Evolutionary conservation across 2,329 filamentous ascomycete species (phyloP).

Genomic region (Claviceps cyperi): DNA sequence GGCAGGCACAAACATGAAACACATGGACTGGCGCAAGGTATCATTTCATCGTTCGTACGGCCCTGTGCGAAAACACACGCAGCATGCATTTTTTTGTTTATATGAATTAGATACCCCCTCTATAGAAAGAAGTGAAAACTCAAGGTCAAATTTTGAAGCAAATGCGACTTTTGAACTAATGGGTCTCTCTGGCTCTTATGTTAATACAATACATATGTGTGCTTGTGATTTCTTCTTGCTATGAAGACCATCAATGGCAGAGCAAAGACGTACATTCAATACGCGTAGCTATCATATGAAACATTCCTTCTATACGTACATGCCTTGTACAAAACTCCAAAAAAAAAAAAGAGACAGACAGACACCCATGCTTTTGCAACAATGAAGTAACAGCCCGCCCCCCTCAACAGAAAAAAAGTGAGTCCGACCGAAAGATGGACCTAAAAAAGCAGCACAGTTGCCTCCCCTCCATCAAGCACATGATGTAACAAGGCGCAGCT

Average conservation of each 20-base stretch:
- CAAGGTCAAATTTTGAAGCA: not conserved
- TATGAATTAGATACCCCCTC: conserved; percentile 3
- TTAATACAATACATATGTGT: not conserved
- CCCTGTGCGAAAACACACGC: too few species aligned
- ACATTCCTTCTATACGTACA: not conserved
- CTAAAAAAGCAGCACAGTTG: not conserved
- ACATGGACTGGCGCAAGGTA: not conserved
- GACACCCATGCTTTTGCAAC: not conserved
- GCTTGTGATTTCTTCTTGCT: not conserved
- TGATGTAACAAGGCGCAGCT: not conserved
- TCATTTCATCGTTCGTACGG: not conserved
- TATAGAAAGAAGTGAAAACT: not conserved
- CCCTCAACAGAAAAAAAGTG: not conserved
- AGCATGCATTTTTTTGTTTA: not conserved
- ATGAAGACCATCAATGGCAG: too few species aligned
- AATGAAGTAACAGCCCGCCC: not conserved
- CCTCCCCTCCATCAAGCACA: not conserved
- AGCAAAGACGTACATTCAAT: not conserved
- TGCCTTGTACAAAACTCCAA: not conserved
- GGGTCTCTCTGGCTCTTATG: not conserved
- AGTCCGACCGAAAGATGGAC: not conserved
- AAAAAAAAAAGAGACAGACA: not conserved
- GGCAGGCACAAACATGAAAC: not conserved
- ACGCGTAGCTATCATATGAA: not conserved
- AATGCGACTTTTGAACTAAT: not conserved